Evolutionary conservation across 1,284 basidiomycete species (phyloP), one percentile per base, ranked within the genome.

Genomic region (Tilletia indica): DNA sequence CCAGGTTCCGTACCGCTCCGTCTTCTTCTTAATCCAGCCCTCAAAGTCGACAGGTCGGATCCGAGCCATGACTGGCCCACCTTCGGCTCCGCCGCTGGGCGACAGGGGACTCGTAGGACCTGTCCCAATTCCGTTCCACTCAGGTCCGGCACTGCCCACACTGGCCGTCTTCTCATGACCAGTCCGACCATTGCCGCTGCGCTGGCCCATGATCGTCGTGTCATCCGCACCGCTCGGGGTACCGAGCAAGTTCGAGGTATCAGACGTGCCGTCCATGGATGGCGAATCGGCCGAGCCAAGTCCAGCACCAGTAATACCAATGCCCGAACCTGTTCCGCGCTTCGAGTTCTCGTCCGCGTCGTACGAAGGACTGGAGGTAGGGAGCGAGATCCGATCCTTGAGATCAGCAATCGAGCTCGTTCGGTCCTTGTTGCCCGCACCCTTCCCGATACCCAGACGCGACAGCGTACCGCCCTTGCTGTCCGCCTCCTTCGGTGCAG

Each of bases 21-120:
- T 93, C 86, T 91, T 93, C 88, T 99, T 99, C 84, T 92, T 89
- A 90, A 99, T 91, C 91, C 93, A 98, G 9, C 97, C 82, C 67
- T 81, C 80, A 25, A 79, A 72, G 51, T 83, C 82, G 42, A 82
- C 79, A 0, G 82, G 78, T 42, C 80, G 75, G 72, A 84, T 80
- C 14, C 81, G 78, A 31, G 74, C 68, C 77, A 83, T 80, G 31
- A 83, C 82, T 3, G 71, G 61, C 11, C 70, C 67, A 9, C 21
- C 5, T 11, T 31, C 36, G 34, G 36, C 6, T 63, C 1, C 34
- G 36, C 25, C 58, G 38, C 31, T 70, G 71, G 69, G 51, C 8
- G 51, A 19, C 8, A 54, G 51, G 6, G 51, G 51, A 4, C 11
- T 12, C 16, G 51, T 54, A 8, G 36, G 70, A 64, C 58, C 68